Percentiles rank a stretch among this genome's conserved stretches.
phyloP scores from a whole-genome alignment of 768 basidiomycete species.

The Xerocomellus amylosporus region DNA sequence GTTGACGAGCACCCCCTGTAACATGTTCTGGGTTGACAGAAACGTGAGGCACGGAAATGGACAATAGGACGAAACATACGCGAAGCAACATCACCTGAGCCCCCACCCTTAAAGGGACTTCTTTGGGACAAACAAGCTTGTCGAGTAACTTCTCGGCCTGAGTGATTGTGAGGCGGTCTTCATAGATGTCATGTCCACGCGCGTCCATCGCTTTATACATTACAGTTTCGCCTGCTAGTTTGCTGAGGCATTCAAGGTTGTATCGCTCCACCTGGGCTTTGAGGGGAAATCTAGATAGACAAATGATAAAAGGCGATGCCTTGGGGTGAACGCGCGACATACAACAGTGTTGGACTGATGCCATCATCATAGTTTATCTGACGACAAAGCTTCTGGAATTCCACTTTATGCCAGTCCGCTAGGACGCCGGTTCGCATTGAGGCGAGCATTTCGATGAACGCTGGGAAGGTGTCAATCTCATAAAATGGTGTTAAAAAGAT shows the following conservation, averaged over 20 bases:
- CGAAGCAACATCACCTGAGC: conserved; percentile 79
- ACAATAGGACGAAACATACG: conserved; percentile 14
- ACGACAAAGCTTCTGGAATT: conserved; percentile 66
- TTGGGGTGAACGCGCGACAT: conserved; percentile 23
- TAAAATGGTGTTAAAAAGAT: neutral
- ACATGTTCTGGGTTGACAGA: conserved; percentile 28
- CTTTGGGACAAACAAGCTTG: conserved; percentile 46
- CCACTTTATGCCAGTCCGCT: conserved; percentile 57
- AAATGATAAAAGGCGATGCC: neutral
- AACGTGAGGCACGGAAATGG: neutral
- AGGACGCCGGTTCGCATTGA: conserved; percentile 92
- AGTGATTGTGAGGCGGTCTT: conserved; percentile 29
- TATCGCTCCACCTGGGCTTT: conserved; percentile 27
- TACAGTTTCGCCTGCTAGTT: conserved; percentile 27
- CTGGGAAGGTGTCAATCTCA: conserved; percentile 37
- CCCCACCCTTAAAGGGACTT: conserved; percentile 52
- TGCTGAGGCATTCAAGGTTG: conserved; percentile 21
- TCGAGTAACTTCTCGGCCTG: conserved; percentile 40
- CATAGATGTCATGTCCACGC: conserved; percentile 41
- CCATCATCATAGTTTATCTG: conserved; percentile 73
- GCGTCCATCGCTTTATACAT: conserved; percentile 44
- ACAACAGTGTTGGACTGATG: conserved; percentile 88
- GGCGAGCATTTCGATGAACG: conserved; percentile 93
- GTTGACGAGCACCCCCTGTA: conserved; percentile 57
- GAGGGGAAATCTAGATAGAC: conserved; percentile 24